Evolutionary conservation across 176 grass and related monocot species (phyloP).

Genomic region (Paspalum notatum): DNA sequence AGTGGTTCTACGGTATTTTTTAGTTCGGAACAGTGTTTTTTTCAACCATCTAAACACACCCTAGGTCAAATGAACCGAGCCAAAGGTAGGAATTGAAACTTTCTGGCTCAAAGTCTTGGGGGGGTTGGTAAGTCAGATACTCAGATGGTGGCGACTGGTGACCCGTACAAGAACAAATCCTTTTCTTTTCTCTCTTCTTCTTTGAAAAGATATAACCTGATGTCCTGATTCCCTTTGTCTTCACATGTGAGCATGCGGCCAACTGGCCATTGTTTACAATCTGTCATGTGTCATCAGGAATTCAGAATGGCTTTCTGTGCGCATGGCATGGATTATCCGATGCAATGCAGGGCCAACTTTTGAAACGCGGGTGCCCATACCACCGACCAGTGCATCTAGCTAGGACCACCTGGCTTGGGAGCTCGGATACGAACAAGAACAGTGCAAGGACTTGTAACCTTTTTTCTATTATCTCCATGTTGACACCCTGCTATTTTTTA

Average conservation of each 20-base stretch:
- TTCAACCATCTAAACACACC: no score
- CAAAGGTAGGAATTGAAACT: slow-evolving; percentile 2
- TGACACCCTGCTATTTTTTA: background rate
- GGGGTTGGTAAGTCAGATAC: no score
- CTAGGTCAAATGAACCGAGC: slow-evolving; percentile 16
- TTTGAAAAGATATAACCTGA: background rate
- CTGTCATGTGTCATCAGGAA: background rate
- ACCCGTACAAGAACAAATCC: background rate
- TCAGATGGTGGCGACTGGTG: background rate
- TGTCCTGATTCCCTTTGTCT: background rate
- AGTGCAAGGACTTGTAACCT: background rate
- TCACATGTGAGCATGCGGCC: no score
- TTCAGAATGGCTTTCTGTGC: background rate
- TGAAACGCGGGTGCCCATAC: background rate
- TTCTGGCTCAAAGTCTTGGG: background rate
- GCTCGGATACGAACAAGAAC: background rate
- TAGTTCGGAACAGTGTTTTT: no score
- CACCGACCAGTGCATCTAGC: background rate
- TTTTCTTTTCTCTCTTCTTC: background rate
- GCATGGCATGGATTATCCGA: background rate
- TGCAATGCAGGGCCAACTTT: background rate
- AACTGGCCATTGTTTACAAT: background rate
- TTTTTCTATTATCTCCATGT: background rate
- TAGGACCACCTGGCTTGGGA: background rate
- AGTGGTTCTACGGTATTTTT: no score